Percentiles rank a stretch among this genome's conserved stretches.
phyloP scores from a whole-genome alignment of 306 rosid species.

The Lablab purpureus region DNA sequence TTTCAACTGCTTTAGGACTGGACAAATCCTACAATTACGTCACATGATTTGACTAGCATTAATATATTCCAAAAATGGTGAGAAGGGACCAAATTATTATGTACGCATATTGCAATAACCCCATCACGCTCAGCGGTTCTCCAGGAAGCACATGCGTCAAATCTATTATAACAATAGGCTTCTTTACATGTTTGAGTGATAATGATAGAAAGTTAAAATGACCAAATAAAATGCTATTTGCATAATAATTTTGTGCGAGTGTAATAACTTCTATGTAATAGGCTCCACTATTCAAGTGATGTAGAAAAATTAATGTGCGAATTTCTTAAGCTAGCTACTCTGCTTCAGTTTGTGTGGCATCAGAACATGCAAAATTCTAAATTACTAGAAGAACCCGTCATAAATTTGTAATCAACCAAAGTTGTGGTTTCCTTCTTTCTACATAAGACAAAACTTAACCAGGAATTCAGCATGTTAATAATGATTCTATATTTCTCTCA shows the following conservation, averaged over 20 bases:
- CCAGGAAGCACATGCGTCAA: slow-evolving; percentile 13
- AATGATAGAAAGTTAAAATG: not conserved
- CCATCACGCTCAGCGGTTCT: slow-evolving; percentile 26
- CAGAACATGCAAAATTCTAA: not conserved
- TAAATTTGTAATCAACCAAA: not conserved
- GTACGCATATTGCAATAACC: slow-evolving; percentile 42
- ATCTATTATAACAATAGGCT: slow-evolving; percentile 11
- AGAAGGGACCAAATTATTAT: slow-evolving; percentile 25
- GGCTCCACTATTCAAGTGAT: not conserved
- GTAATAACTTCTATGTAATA: not conserved
- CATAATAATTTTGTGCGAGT: not conserved
- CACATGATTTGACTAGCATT: slow-evolving; percentile 14
- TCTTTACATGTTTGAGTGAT: slow-evolving; percentile 20
- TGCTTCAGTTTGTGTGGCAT: slow-evolving; percentile 21
- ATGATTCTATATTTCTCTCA: not conserved
- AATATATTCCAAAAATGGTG: slow-evolving; percentile 8
- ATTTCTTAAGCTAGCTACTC: not conserved
- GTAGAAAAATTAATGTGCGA: not conserved
- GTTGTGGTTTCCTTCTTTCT: slow-evolving; percentile 3
- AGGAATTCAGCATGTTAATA: slow-evolving; percentile 43
- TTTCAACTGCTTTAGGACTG: slow-evolving; percentile 8
- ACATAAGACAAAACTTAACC: slow-evolving; percentile 36
- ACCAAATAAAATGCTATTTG: not conserved
- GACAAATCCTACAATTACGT: slow-evolving; percentile 11
- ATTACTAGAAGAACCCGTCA: not conserved